Conservation (phyloP, 2,329 filamentous ascomycete genomes). For the Dactylella cylindrospora region DNA sequence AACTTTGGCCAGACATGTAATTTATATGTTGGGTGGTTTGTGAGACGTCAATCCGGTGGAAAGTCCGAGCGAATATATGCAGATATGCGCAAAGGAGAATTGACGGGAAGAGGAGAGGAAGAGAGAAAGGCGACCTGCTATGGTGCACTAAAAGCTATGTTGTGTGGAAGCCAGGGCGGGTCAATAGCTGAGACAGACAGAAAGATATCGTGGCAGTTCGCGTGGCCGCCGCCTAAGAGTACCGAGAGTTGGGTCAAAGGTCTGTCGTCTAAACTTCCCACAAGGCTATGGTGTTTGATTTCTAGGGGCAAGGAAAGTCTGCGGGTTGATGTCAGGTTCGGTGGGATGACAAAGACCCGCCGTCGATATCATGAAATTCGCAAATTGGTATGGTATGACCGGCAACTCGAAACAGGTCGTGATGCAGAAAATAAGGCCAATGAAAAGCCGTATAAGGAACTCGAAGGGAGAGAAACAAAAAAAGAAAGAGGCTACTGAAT, state of each 20-base stretch:
- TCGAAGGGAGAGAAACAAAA: slow-evolving; percentile 7
- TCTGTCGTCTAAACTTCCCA: slow-evolving; percentile 34
- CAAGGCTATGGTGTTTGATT: slow-evolving; percentile 8
- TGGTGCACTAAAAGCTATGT: background rate
- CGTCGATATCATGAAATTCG: slow-evolving; percentile 19
- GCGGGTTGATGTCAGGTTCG: slow-evolving; percentile 16
- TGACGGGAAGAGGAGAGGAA: too few species aligned
- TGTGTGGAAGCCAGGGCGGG: slow-evolving; percentile 33
- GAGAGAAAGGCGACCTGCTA: too few species aligned
- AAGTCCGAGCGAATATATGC: slow-evolving; percentile 24
- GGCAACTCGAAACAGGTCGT: background rate
- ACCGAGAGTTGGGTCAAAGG: slow-evolving; percentile 12
- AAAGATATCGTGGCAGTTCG: slow-evolving; percentile 44
- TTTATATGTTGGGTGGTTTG: slow-evolving; percentile 38
- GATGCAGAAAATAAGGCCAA: slow-evolving; percentile 1
- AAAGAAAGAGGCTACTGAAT: slow-evolving; percentile 14
- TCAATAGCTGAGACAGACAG: slow-evolving; percentile 38
- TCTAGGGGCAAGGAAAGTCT: slow-evolving; percentile 3
- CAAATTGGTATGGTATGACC: background rate
- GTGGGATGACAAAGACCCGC: slow-evolving; percentile 28
- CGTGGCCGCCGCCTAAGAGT: slow-evolving; percentile 36
- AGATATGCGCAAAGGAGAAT: slow-evolving; percentile 25
- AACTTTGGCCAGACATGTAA: slow-evolving; percentile 35
- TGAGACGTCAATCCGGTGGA: slow-evolving; percentile 35
- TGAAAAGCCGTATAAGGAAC: slow-evolving; percentile 3